A percentile compares a stretch with the other conserved stretches of the same genome.
phyloP scores from a whole-genome alignment of 257 asterid species.

The Nicotiana undulata region DNA sequence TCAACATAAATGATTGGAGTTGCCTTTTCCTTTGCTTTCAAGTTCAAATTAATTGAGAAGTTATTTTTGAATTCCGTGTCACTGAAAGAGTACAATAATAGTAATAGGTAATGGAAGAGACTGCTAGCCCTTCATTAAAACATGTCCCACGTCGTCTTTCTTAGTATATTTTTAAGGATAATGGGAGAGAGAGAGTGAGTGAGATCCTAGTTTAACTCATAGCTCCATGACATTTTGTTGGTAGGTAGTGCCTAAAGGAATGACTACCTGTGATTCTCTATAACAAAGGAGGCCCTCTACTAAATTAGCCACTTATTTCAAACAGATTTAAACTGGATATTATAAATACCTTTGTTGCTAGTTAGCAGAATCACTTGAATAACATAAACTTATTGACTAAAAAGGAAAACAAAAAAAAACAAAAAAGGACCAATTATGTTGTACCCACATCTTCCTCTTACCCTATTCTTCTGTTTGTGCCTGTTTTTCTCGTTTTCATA shows the following conservation, averaged over 20 bases:
- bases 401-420: neutral
- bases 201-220: neutral
- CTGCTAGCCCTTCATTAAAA: too few species aligned
- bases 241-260: conserved; percentile 10
- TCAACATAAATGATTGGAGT: too few species aligned
- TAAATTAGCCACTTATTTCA: neutral
- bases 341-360: neutral
- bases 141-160: too few species aligned
- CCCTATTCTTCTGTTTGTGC: conserved; percentile 15
- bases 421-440: neutral
- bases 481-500: conserved; percentile 18
- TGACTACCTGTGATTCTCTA: conserved; percentile 16
- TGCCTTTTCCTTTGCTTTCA: too few species aligned
- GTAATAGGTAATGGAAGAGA: too few species aligned
- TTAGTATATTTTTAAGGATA: too few species aligned
- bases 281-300: conserved; percentile 17
- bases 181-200: too few species aligned
- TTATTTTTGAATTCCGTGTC: too few species aligned
- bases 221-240: neutral
- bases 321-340: neutral
- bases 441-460: conserved; percentile 3
- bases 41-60: too few species aligned
- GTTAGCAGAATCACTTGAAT: neutral
- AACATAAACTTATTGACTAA: neutral
- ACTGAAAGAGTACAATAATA: too few species aligned